A percentile compares a stretch with the other conserved stretches of the same genome.
phyloP scores from a whole-genome alignment of 371 early-diverging fungal species.

The Lichtheimia ornata region DNA sequence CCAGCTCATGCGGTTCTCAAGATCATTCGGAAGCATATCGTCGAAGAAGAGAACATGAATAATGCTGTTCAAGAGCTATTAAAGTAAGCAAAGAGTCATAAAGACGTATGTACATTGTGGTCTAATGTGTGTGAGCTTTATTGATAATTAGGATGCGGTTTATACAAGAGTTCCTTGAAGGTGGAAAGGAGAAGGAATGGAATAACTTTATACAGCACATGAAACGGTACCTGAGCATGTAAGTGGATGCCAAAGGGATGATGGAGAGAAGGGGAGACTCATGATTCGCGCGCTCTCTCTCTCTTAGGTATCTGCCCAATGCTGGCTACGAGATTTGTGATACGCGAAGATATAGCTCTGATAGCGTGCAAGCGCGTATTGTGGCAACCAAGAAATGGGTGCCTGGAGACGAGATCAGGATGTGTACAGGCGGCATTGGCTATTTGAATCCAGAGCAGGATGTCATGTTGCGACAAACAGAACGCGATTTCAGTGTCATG shows the following conservation, averaged over 20 bases:
- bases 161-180: conserved; percentile 1
- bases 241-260: conserved; percentile 32
- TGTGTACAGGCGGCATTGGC: conserved; percentile 79
- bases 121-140: background rate
- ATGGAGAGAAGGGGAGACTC: too few species aligned
- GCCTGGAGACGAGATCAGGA: conserved; percentile 71
- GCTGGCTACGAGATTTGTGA: conserved; percentile 85
- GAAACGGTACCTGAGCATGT: conserved; percentile 52
- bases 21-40: conserved; percentile 51
- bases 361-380: conserved; percentile 78
- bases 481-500: conserved; percentile 88
- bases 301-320: conserved; percentile 78
- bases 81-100: conserved; percentile 12
- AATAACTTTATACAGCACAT: conserved; percentile 44
- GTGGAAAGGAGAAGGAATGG: conserved; percentile 19
- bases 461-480: conserved; percentile 58
- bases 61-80: conserved; percentile 34
- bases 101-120: background rate
- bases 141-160: conserved; percentile 1
- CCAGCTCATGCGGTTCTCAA: conserved; percentile 35
- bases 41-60: conserved; percentile 36
- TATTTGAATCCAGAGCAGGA: conserved; percentile 71
- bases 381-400: conserved; percentile 77
- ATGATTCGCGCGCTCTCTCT: background rate
- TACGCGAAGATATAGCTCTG: conserved; percentile 73